Conservation (phyloP, 306 rosid species). For the Myrica gale region DNA sequence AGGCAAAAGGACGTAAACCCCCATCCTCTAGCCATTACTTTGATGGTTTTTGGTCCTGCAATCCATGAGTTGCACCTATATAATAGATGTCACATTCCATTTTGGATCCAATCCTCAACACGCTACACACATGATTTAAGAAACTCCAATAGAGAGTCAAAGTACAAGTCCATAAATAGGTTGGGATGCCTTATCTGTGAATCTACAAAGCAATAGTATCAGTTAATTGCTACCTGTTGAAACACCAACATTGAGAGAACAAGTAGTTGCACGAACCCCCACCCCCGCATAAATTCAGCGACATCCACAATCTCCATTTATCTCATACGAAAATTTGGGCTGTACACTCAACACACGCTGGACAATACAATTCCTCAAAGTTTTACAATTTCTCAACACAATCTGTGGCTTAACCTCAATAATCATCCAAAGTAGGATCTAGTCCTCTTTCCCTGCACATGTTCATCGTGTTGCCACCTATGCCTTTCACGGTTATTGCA, state of each 20-base stretch:
- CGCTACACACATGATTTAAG: neutral
- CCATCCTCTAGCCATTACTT: neutral
- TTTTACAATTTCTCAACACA: conserved; percentile 18
- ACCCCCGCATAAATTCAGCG: neutral
- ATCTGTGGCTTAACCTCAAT: conserved; percentile 25
- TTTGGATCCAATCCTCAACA: neutral
- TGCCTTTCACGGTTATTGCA: conserved; percentile 8
- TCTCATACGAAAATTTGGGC: neutral
- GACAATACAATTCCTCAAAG: conserved; percentile 8
- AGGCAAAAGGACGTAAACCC: too few species aligned
- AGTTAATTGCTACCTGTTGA: neutral
- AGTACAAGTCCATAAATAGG: neutral
- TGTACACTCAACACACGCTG: neutral
- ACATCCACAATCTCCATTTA: conserved; percentile 1
- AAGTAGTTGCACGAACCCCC: too few species aligned
- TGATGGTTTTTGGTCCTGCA: conserved; percentile 8
- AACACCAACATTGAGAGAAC: neutral
- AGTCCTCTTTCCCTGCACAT: conserved; percentile 21
- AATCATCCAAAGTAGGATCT: neutral
- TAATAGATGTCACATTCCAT: neutral
- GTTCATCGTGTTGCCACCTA: neutral
- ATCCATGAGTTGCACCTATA: conserved; percentile 3
- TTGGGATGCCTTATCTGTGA: neutral
- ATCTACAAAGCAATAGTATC: neutral
- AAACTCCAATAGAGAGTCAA: neutral